A percentile compares a stretch with the other conserved stretches of the same genome.
Evolutionary conservation across 2,329 filamentous ascomycete species (phyloP).

Genomic region (Pseudogymnoascus sp.): DNA sequence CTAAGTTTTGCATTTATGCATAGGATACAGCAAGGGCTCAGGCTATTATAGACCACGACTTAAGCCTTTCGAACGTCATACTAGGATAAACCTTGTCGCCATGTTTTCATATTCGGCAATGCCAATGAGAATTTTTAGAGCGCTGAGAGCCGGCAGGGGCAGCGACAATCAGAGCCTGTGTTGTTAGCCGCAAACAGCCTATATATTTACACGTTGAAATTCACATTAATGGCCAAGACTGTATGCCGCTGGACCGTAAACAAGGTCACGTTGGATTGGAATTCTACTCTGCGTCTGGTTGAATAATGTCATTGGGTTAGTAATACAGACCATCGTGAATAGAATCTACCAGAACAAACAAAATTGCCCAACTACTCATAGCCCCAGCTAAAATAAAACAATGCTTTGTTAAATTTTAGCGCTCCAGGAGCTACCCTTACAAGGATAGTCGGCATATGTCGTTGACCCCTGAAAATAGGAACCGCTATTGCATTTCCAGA

Average conservation of each 20-base stretch:
- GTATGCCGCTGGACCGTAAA: background rate
- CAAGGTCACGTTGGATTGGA: background rate
- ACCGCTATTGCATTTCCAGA: background rate
- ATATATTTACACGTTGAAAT: background rate
- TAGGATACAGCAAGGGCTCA: background rate
- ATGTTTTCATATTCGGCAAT: background rate
- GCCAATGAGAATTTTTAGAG: background rate
- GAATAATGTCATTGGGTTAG: background rate
- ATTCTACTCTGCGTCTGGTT: background rate
- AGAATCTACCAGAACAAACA: background rate
- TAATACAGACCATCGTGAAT: background rate
- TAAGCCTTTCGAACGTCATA: background rate
- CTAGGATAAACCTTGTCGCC: background rate
- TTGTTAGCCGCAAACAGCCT: background rate
- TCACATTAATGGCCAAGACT: background rate
- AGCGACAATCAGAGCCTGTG: background rate
- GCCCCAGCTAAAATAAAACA: background rate
- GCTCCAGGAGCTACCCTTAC: background rate
- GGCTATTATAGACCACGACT: background rate
- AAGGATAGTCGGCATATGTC: background rate
- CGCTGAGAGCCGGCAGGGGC: background rate
- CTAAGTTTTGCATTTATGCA: background rate
- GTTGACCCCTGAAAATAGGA: background rate
- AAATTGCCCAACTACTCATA: background rate
- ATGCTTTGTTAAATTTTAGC: background rate